Conservation (phyloP, 305 asterid species). For the Andrographis paniculata region DNA sequence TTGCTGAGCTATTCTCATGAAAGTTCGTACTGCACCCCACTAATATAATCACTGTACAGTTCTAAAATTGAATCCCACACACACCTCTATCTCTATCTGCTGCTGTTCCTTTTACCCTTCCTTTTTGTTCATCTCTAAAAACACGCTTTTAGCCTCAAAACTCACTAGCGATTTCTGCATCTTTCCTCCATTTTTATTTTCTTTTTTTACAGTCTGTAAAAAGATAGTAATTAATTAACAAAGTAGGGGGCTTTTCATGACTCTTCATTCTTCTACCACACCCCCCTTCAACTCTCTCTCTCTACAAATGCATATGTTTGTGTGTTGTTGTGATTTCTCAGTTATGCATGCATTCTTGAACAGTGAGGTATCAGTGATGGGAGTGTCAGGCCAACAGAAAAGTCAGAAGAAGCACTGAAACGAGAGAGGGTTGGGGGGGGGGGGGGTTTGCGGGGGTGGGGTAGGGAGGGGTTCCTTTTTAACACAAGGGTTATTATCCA, state of each 20-base stretch:
- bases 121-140: not conserved
- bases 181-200: not conserved
- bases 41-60: conserved; percentile 20
- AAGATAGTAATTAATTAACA: not conserved
- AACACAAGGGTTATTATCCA: conserved; percentile 23
- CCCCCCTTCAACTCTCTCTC: conserved; percentile 56
- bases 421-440: conserved; percentile 16
- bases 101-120: not conserved
- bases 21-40: conserved; percentile 21
- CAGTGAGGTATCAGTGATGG: conserved; percentile 19
- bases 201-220: conserved; percentile 20
- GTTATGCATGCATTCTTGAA: conserved; percentile 9
- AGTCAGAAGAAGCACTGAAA: conserved; percentile 51
- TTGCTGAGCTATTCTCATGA: conserved; percentile 13
- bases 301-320: conserved; percentile 12
- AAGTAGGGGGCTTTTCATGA: not conserved
- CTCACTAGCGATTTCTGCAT: too few relatives aligned
- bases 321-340: conserved; percentile 20
- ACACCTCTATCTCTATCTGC: not conserved
- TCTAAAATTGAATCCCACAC: conserved; percentile 11
- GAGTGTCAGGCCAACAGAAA: conserved; percentile 39
- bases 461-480: conserved; percentile 11
- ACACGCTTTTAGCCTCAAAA: not conserved
- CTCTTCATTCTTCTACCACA: conserved; percentile 22
- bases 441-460: not conserved